Base-by-base conservation (phyloP, 495 filamentous ascomycete genomes). In the Zalerion maritima region DNA sequence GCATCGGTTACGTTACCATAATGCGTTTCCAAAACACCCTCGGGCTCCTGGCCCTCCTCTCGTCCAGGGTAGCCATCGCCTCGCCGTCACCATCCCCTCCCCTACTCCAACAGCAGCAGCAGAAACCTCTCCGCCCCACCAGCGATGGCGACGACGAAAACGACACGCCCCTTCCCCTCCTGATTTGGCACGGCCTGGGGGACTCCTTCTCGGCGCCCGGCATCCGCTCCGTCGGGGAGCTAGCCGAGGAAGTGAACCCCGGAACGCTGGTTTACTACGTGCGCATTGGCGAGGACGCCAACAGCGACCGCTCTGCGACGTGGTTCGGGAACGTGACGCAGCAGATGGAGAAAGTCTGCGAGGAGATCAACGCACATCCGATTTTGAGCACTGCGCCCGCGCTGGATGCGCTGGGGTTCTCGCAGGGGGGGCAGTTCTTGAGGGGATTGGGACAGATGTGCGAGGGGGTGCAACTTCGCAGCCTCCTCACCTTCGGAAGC, bases 371-470 rank as follows among this genome's bases (percentile, higher is more conserved):
- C 37, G 30, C 62, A 2, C 70, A 94, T 43, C 79, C 78, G 1
- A 79, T 84, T 52, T 71, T 94, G 11, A 75, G 75, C 24, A 75
- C 74, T 9, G 80, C 81, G 4, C 73, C 76, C 0, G 81, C 78
- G 35, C 66, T 94, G 52, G 87, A 96, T 52, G 91, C 82, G 2
- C 51, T 97, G 12, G 89, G 89, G 4, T 94, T 96, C 62, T 86
- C 78, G 15, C 89, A 97, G 51, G 89, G 89, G 38, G 91, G 89
- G 18, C 84, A 93, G 46, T 94, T 97, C 59, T 70, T 97, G 8
- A 79, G 89, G 35, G 89, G 65, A n/a, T 87, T 86, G 54, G 65
- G 92, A 43, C 77, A 97, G 62, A 70, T 82, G 8, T 97, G 89
- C 65, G 91, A 89, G 52, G 52, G 48, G 25, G 81, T 85, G 2